Base-by-base conservation (phyloP, 2,329 filamentous ascomycete species). In the Botrytis paeoniae region DNA sequence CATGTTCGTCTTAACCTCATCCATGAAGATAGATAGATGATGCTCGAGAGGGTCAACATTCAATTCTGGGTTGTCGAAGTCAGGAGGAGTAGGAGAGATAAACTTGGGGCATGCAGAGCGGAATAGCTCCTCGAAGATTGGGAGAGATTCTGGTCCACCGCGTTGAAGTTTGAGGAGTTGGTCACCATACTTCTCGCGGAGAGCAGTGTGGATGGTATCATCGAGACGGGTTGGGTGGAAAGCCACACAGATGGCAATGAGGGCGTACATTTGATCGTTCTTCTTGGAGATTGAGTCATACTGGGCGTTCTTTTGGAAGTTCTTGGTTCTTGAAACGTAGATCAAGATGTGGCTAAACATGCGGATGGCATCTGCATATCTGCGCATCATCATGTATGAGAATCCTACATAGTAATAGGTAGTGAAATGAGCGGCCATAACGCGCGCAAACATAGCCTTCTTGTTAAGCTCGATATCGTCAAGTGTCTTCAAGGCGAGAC, bases 331-430 rank as follows among this genome's bases (percentile, higher is more conserved):
- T 79, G 94, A 97, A 78, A 99, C 95, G 85, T 98, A 99, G 85
- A 99, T 92, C 80, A 99, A 91, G 84, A 99, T 99, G 89, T 99
- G 96, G 88, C 93, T 97, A 91, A 99, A 99, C 92, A 98, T 97
- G 88, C 95, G 94, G 86, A 99, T 98, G 83, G 96, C 96, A 85
- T 99, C 96, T 84, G 94, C 93, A 83, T 99, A 99, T 82, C 96
- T 93, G 86, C 96, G 94, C 93, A 98, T 97, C 96, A 99, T 99
- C 95, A 99, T 98, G 92, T 99, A 99, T 79, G 94, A 97, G 90
- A 99, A 99, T 79, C 96, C 96, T 76, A 99, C 95, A 83, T 98
- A 98, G 90, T 99, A 99, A 90, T 98, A 99, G 77, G 96, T 99
- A 78, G 95, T 98, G 87, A 98, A 98, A 87, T 99, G 96, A 73